Percentiles rank a stretch among this genome's conserved stretches.
phyloP scores from a whole-genome alignment of 2,329 filamentous ascomycete species.

The Trichothecium roseum region DNA sequence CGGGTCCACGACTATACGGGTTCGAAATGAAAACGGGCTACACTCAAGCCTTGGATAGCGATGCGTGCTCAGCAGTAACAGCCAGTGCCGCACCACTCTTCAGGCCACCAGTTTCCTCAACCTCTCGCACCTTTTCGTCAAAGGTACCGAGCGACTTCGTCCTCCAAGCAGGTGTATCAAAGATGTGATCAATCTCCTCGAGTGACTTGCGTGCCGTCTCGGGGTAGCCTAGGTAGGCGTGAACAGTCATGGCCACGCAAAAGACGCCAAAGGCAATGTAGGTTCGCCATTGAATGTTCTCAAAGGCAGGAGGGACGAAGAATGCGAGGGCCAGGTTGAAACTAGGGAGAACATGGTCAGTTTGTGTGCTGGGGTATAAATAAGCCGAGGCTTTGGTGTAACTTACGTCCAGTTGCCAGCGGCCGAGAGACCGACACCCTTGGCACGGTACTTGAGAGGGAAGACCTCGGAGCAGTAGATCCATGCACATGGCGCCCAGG shows the following conservation, averaged over 20 bases:
- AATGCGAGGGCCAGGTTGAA: constrained; percentile 29
- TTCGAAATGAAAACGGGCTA: too few relatives aligned
- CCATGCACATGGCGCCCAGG: constrained; percentile 20
- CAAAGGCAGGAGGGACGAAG: constrained; percentile 25
- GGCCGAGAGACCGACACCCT: constrained; percentile 41
- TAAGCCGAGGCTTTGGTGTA: too few relatives aligned
- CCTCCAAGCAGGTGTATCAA: constrained; percentile 8
- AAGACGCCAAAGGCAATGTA: constrained; percentile 35
- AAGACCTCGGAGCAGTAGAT: constrained; percentile 19
- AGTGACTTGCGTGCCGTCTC: constrained; percentile 38
- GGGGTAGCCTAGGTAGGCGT: constrained; percentile 34
- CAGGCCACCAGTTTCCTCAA: not conserved
- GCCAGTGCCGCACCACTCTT: too few relatives aligned
- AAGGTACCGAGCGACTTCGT: constrained; percentile 1
- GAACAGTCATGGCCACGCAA: constrained; percentile 28
- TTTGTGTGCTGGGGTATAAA: constrained; percentile 5
- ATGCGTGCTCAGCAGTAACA: too few relatives aligned
- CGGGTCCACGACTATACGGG: too few relatives aligned
- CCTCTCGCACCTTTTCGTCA: constrained; percentile 2
- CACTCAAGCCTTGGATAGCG: too few relatives aligned
- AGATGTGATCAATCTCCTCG: constrained; percentile 48
- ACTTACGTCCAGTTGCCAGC: constrained; percentile 29
- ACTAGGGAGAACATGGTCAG: constrained; percentile 11
- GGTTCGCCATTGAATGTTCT: constrained; percentile 35
- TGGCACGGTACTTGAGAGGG: constrained; percentile 37